Evolutionary conservation across 306 rosid species (phyloP).

Genomic region (Hippophae gyantsensis): DNA sequence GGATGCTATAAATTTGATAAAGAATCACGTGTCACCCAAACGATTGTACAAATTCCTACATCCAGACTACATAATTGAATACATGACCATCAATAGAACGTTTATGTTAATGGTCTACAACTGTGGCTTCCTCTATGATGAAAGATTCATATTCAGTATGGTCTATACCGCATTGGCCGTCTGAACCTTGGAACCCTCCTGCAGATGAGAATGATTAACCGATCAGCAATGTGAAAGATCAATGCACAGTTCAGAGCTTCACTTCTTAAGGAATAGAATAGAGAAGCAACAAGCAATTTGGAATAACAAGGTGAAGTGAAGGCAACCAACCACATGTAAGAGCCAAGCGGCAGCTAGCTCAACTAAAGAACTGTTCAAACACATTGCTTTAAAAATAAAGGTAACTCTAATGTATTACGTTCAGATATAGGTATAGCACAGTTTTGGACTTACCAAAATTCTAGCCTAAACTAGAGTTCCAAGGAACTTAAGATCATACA

Average conservation of each 20-base stretch:
- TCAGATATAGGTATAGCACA: no score
- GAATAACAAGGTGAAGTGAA: not conserved
- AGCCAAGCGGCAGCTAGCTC: no score
- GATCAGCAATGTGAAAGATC: not conserved
- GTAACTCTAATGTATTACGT: no score
- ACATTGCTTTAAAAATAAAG: no score
- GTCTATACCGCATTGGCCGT: slow-evolving; percentile 83
- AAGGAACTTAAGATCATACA: no score
- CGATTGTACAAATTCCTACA: slow-evolving; percentile 12
- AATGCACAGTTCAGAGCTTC: not conserved
- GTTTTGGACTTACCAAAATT: no score
- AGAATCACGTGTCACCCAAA: slow-evolving; percentile 19
- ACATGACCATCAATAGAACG: slow-evolving; percentile 14
- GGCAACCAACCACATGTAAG: not conserved
- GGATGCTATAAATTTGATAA: slow-evolving; percentile 21
- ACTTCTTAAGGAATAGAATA: not conserved
- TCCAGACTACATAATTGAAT: slow-evolving; percentile 10
- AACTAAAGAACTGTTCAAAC: no score
- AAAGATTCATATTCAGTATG: slow-evolving; percentile 45
- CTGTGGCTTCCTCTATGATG: not conserved
- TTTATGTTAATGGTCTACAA: slow-evolving; percentile 5
- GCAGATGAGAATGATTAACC: slow-evolving; percentile 26
- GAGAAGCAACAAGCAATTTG: slow-evolving; percentile 2
- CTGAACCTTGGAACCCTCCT: slow-evolving; percentile 95
- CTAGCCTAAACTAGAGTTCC: no score